Conservation (phyloP, 176 grass and related monocot genomes). For the Bolboschoenus planiculmis region DNA sequence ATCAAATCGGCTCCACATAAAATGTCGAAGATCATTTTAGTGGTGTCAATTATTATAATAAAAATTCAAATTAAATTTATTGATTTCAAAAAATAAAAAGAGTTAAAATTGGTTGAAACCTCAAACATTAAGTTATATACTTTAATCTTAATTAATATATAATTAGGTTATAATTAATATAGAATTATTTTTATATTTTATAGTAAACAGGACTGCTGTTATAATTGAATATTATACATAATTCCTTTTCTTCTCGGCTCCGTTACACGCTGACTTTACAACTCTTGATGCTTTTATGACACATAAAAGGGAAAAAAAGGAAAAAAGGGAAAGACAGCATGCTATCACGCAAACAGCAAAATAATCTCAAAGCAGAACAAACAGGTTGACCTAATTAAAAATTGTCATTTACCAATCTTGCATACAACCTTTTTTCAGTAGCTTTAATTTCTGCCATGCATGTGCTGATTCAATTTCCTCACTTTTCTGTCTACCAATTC, state of each 20-base stretch:
- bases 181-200: neutral
- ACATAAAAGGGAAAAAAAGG: neutral
- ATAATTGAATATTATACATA: neutral
- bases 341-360: neutral
- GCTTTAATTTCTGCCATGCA: neutral
- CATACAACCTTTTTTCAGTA: neutral
- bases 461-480: neutral
- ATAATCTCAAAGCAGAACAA: neutral
- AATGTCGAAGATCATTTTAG: too few species aligned
- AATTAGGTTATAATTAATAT: too few species aligned
- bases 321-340: neutral
- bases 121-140: too few species aligned
- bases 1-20: too few species aligned
- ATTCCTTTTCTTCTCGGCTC: neutral
- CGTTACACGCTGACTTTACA: neutral
- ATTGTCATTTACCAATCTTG: neutral
- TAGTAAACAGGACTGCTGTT: neutral
- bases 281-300: neutral
- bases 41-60: too few species aligned
- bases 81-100: too few species aligned
- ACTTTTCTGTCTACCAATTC: constrained; percentile 32
- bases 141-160: too few species aligned
- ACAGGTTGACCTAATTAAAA: neutral
- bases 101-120: too few species aligned
- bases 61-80: too few species aligned